phyloP scores from a whole-genome alignment of 1,284 basidiomycete genomes.

The Rhodotorula sp. region DNA sequence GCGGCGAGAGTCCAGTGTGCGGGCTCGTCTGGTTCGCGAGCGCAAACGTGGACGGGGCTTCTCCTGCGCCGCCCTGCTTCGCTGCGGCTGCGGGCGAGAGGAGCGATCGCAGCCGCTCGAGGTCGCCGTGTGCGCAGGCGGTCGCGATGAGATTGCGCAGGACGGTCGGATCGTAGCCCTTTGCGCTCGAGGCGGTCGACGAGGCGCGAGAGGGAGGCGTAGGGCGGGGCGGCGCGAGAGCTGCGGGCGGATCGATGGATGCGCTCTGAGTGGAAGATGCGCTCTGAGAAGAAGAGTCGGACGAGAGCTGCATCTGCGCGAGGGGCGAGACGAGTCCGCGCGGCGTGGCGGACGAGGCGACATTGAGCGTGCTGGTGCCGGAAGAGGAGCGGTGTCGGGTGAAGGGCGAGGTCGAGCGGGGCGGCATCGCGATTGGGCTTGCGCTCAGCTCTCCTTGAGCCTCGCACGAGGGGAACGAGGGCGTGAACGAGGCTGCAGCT shows the following conservation, averaged over 20 bases:
- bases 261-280: not conserved
- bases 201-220: not conserved
- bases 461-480: not conserved
- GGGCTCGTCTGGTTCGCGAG: slow-evolving; percentile 30
- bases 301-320: not conserved
- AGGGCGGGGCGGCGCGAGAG: not conserved
- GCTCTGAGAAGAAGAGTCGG: not conserved
- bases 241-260: not conserved
- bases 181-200: not conserved
- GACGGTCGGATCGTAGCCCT: slow-evolving; percentile 16
- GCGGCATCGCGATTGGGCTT: slow-evolving; percentile 10
- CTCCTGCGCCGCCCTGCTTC: not conserved
- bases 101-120: slow-evolving; percentile 26
- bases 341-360: slow-evolving; percentile 16
- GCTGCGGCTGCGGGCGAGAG: not conserved
- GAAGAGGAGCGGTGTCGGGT: slow-evolving; percentile 16
- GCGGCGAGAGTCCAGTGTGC: slow-evolving; percentile 67
- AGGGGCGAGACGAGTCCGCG: slow-evolving; percentile 12
- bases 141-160: slow-evolving; percentile 22
- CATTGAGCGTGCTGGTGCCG: slow-evolving; percentile 2
- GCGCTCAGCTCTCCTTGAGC: not conserved
- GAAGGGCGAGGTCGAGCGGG: not conserved
- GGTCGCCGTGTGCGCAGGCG: slow-evolving; percentile 23
- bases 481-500: not conserved
- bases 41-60: slow-evolving; percentile 1